Conservation (phyloP, 2,329 filamentous ascomycete species). For the Atkinsonella hypoxylon region DNA sequence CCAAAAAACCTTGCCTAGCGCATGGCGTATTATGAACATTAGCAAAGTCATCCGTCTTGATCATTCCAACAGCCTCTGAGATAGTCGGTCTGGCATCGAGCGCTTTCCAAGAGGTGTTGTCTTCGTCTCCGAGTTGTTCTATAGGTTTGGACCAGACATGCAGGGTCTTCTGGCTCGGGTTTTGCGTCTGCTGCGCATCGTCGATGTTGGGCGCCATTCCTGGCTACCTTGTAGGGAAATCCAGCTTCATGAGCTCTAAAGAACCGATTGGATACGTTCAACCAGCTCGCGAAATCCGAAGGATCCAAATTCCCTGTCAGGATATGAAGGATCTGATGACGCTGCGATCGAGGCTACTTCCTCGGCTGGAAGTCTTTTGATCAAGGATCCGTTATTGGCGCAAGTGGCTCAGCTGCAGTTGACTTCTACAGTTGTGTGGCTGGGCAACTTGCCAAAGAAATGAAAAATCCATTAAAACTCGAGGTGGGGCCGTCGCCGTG, state of each 20-base stretch:
- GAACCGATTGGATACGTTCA: not conserved
- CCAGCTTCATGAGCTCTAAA: slow-evolving; percentile 3
- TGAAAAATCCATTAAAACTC: slow-evolving; percentile 21
- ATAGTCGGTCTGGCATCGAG: slow-evolving; percentile 26
- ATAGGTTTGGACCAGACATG: slow-evolving; percentile 26
- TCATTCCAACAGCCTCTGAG: slow-evolving; percentile 51
- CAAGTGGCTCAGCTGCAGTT: not conserved
- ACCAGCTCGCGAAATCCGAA: not conserved
- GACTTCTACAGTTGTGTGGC: slow-evolving; percentile 6
- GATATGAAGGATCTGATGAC: not conserved
- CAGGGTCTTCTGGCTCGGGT: slow-evolving; percentile 19
- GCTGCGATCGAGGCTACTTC: not conserved
- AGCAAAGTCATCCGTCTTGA: slow-evolving; percentile 57
- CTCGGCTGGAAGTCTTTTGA: not conserved
- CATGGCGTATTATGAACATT: slow-evolving; percentile 72
- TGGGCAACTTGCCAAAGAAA: not conserved
- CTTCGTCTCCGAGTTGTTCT: slow-evolving; percentile 13
- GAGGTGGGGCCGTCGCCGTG: slow-evolving; percentile 13
- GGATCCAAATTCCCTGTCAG: not conserved
- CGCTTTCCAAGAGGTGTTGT: slow-evolving; percentile 6
- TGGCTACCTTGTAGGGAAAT: slow-evolving; percentile 17
- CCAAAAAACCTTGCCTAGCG: slow-evolving; percentile 68
- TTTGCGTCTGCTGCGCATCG: slow-evolving; percentile 13
- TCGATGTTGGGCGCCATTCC: slow-evolving; percentile 22
- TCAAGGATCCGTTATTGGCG: not conserved